Evolutionary conservation across 495 filamentous ascomycete species (phyloP).

Genomic region (Podospora pseudocomata): DNA sequence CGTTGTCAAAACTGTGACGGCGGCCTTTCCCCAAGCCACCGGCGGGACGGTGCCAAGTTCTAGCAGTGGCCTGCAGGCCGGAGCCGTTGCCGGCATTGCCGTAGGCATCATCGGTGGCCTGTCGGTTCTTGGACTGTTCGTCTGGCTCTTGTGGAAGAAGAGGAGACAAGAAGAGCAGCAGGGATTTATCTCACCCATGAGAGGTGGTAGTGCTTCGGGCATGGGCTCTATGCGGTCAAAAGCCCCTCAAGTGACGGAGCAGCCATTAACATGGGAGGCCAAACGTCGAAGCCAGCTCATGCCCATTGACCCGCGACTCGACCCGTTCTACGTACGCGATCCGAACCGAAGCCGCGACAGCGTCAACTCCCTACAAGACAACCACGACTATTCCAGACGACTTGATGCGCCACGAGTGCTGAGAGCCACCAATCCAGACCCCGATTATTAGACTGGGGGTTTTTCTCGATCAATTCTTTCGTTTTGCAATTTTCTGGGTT

Average conservation of each 20-base stretch:
- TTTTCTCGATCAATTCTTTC: not conserved
- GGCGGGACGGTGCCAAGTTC: slow-evolving; percentile 4
- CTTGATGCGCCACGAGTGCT: slow-evolving; percentile 43
- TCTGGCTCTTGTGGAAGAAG: slow-evolving; percentile 37
- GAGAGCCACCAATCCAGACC: slow-evolving; percentile 53
- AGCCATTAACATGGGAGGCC: slow-evolving; percentile 22
- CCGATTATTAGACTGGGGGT: slow-evolving; percentile 20
- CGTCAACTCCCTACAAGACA: slow-evolving; percentile 52
- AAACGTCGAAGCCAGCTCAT: slow-evolving; percentile 48
- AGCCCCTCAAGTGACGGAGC: slow-evolving; percentile 34
- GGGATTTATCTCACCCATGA: slow-evolving; percentile 27
- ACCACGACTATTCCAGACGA: slow-evolving; percentile 53
- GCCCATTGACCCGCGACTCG: slow-evolving; percentile 54
- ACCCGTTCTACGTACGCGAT: slow-evolving; percentile 48
- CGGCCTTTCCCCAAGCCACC: slow-evolving; percentile 28
- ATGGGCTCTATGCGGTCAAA: slow-evolving; percentile 34
- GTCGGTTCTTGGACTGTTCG: slow-evolving; percentile 22
- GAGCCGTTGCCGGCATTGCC: slow-evolving; percentile 41
- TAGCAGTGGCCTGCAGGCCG: slow-evolving; percentile 32
- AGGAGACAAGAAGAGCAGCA: slow-evolving; percentile 27
- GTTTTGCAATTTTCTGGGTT: not conserved
- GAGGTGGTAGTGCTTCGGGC: slow-evolving; percentile 38
- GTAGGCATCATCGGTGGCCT: slow-evolving; percentile 40
- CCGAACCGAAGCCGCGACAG: slow-evolving; percentile 53
- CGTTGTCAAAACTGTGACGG: slow-evolving; percentile 40